Evolutionary conservation across 169 alveolate genomes (phyloP).

Genomic region (Fabrea salina): DNA sequence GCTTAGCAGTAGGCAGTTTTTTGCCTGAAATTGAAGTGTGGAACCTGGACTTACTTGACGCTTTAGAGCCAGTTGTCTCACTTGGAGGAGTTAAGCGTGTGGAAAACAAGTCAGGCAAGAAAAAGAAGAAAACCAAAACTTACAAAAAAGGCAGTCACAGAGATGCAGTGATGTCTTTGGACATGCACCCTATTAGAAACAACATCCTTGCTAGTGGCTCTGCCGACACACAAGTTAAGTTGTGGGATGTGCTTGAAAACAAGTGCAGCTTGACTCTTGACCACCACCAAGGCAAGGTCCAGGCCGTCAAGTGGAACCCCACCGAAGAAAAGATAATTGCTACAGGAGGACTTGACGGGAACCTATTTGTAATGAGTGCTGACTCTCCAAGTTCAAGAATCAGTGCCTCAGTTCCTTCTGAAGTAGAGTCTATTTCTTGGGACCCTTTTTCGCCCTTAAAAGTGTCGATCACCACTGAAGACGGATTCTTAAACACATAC

Average conservation of each 20-base stretch:
- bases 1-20: slow-evolving; percentile 78
- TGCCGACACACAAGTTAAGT: slow-evolving; percentile 78
- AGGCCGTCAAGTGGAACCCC: slow-evolving; percentile 75
- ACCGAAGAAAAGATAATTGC: slow-evolving; percentile 64
- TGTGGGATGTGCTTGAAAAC: slow-evolving; percentile 78
- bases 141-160: slow-evolving; percentile 66
- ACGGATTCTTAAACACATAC: slow-evolving; percentile 72
- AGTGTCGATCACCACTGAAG: slow-evolving; percentile 70
- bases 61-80: slow-evolving; percentile 69
- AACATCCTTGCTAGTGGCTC: slow-evolving; percentile 80
- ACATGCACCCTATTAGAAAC: slow-evolving; percentile 63
- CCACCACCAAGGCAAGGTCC: slow-evolving; percentile 75
- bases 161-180: slow-evolving; percentile 75
- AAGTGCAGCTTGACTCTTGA: slow-evolving; percentile 59
- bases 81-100: slow-evolving; percentile 67
- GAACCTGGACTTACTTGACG: slow-evolving; percentile 79
- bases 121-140: slow-evolving; percentile 45
- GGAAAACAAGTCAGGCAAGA: slow-evolving; percentile 31
- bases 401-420: slow-evolving; percentile 44
- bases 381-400: slow-evolving; percentile 44
- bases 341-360: slow-evolving; percentile 77
- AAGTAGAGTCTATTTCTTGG: slow-evolving; percentile 80
- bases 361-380: slow-evolving; percentile 63
- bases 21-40: slow-evolving; percentile 84
- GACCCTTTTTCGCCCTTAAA: slow-evolving; percentile 60